Base-by-base conservation (phyloP, 176 grass and related monocot species). In the Rhynchospora breviuscula region DNA sequence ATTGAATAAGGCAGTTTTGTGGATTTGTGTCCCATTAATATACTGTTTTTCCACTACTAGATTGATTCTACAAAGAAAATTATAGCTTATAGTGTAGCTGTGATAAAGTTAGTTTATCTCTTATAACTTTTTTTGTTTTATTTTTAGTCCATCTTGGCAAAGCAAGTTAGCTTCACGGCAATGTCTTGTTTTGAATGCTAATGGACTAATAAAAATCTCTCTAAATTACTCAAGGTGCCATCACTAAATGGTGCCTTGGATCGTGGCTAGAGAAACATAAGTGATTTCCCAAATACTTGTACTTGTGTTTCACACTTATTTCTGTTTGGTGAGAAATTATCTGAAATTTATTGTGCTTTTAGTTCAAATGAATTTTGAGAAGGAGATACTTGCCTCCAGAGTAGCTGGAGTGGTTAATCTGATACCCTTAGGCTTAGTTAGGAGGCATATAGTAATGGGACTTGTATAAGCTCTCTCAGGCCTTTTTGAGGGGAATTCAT, bases 131-230 rank as follows among this genome's bases (percentile, higher is more conserved):
- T n/a, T n/a, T n/a, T n/a, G 46, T 51, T 69, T 69, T 5, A 45
- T 19, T 45, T 70, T 4, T 72, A 56, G 48, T 77, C 73, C 73
- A 77, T 77, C 23, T 77, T 77, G 73, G 73, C 73, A 77, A 77
- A 77, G 48, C 73, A 56, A 77, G 23, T 56, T 31, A 14, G 70
- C 25, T 56, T 77, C 18, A 40, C 17, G 48, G 49, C 49, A 77
- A 77, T 77, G 21, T 54, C 49, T 56, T 77, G 49, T 56, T 77
- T 77, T 77, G 73, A 77, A 18, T 77, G 73, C 73, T 77, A 77
- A 77, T 77, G 73, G 73, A 77, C 73, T 33, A 33, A 77, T 7
- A 31, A 1, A 18, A 11, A 77, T 12, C 25, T 56, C 73, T 56
- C 73, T 77, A 77, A 77, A 18, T 17, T 77, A 77, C 73, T 77